Conservation (phyloP, 257 asterid genomes). For the Cruciata laevipes region DNA sequence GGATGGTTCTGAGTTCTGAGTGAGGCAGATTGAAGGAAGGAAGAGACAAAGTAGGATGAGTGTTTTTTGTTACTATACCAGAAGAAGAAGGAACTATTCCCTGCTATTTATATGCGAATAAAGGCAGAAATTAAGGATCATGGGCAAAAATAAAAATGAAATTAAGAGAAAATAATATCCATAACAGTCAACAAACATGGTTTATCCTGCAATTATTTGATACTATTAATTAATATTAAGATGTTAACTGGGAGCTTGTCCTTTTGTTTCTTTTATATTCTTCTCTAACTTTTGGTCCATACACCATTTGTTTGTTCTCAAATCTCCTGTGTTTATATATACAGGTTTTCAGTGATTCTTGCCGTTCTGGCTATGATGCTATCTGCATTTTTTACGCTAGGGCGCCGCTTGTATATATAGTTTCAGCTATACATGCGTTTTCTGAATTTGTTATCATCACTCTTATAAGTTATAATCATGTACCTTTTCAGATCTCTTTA, state of each 20-base stretch:
- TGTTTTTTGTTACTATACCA: neutral
- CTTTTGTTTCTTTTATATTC: slow-evolving; percentile 51
- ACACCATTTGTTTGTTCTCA: slow-evolving; percentile 40
- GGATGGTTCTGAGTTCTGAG: too few species aligned
- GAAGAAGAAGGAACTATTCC: neutral
- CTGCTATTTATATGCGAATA: neutral
- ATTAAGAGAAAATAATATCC: too few species aligned
- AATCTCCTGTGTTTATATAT: slow-evolving; percentile 19
- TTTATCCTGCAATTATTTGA: too few species aligned
- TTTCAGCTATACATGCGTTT: neutral
- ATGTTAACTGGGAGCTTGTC: slow-evolving; percentile 27
- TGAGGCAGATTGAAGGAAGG: neutral
- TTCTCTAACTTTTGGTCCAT: slow-evolving; percentile 47
- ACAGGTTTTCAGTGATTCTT: slow-evolving; percentile 11
- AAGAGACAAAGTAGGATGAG: neutral
- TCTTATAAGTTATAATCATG: too few species aligned
- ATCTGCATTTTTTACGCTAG: neutral
- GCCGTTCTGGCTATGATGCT: neutral
- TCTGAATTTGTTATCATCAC: slow-evolving; percentile 19
- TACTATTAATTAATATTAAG: slow-evolving; percentile 15
- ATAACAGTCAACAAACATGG: too few species aligned
- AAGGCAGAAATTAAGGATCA: neutral
- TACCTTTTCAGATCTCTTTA: too few species aligned
- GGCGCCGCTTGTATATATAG: too few species aligned
- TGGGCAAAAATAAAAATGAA: too few species aligned